Conservation (phyloP, 352 stramenopile species). For the Phytophthora constricta region DNA sequence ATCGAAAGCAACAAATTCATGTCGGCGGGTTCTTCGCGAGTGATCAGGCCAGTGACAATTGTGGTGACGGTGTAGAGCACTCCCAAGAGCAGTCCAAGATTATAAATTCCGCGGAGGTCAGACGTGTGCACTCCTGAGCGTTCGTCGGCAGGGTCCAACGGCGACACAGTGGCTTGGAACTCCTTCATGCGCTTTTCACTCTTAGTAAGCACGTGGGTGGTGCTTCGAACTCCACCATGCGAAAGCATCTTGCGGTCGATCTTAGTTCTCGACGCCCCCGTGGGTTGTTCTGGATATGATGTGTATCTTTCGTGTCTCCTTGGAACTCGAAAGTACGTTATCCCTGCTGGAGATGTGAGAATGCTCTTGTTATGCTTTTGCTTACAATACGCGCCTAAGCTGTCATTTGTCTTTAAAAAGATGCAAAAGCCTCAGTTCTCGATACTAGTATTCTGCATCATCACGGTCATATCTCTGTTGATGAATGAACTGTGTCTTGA, state of each 20-base stretch:
- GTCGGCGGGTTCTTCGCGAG: slow-evolving; percentile 48
- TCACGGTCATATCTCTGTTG: no score
- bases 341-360: no score
- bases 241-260: not conserved
- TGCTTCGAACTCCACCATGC: not conserved
- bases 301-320: no score
- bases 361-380: no score
- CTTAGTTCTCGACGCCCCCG: not conserved
- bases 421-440: no score
- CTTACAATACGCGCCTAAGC: no score
- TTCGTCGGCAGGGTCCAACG: slow-evolving; percentile 56
- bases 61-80: slow-evolving; percentile 58
- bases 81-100: slow-evolving; percentile 63
- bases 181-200: slow-evolving; percentile 40
- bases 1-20: slow-evolving; percentile 49
- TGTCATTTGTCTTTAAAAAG: no score
- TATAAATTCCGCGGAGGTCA: slow-evolving; percentile 70
- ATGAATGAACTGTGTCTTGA: no score
- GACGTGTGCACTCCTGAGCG: slow-evolving; percentile 62
- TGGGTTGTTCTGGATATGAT: no score
- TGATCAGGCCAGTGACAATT: slow-evolving; percentile 45
- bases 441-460: no score
- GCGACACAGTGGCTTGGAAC: slow-evolving; percentile 55
- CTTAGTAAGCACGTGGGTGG: not conserved
- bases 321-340: no score